Percentiles rank a stretch among this genome's conserved stretches.
phyloP scores from a whole-genome alignment of 371 early-diverging fungal genomes.

The Syncephalastrum racemosum region DNA sequence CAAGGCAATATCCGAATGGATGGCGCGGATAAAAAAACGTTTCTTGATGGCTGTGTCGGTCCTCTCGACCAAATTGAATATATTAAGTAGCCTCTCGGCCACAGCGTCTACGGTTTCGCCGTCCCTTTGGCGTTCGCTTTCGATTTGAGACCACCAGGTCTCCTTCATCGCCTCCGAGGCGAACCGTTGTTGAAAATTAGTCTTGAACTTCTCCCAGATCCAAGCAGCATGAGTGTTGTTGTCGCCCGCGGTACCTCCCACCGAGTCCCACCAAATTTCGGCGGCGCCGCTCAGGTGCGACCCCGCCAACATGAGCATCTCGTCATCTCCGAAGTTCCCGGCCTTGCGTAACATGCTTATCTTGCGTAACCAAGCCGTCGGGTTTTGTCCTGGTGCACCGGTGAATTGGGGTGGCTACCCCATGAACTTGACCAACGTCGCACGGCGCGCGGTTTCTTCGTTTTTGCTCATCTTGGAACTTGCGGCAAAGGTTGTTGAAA shows the following conservation, averaged over 20 bases:
- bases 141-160: slow-evolving; percentile 1
- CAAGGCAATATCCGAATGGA: background rate
- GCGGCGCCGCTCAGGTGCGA: slow-evolving; percentile 5
- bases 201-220: background rate
- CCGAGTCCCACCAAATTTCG: slow-evolving; percentile 5
- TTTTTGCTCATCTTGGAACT: no score
- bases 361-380: slow-evolving; percentile 1
- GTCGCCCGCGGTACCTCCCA: background rate
- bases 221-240: no score
- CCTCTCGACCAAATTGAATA: slow-evolving; percentile 1
- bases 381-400: no score
- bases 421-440: no score
- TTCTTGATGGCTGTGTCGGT: background rate
- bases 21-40: background rate
- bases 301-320: background rate
- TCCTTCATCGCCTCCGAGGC: background rate
- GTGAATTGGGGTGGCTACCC: no score
- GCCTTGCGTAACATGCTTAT: background rate
- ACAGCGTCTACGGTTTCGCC: slow-evolving; percentile 6
- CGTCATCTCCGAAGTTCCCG: background rate
- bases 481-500: no score
- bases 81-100: background rate
- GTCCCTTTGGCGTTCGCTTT: slow-evolving; percentile 2
- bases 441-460: no score
- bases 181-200: background rate